Base-by-base conservation (phyloP, 345 rosid species). In the Arabis hirsuta region DNA sequence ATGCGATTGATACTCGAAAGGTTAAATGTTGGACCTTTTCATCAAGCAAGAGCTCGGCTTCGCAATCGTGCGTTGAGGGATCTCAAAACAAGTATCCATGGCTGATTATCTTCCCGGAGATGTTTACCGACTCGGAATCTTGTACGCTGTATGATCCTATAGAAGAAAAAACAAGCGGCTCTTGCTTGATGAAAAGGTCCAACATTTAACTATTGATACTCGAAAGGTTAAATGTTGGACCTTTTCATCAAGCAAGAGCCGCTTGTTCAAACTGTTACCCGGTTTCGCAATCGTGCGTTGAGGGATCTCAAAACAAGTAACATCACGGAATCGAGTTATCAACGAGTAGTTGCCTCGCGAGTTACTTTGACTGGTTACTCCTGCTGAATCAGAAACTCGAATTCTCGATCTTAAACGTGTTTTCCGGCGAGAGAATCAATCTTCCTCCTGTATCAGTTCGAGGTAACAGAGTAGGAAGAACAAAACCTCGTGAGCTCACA, bases 1-100 rank as follows among this genome's bases (percentile, higher is more conserved):
- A 26, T 52, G 56, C 56, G 26, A 24, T 12, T 26, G 34, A 52
- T 52, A n/a, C 16, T 52, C 56, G 56, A 52, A 52, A 26, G 16
- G 9, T 26, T 52, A 4, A 52, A 1, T 6, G 5, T 52, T 1
- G 34, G 34, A 24, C 34, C 4, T 52, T 52, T 52, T n/a, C 56
- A 24, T 6, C 56, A 34, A 12, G 56, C 56, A 5, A 52, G 56
- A 12, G 26, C 34, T 12, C 34, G 34, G 13, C 26, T 4, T 52
- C 56, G 8, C 12, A 52, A 52, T 26, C 56, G 2, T 52, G 56
- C 56, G 14, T 12, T 34, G 6, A 3, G 4, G 29, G 9, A 9
- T 22, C 2, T 22, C 24, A 1, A 22, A 22, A 26, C 32, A 12
- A 16, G 14, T 52, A 52, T 12, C 56, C 56, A 52, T 52, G 56